These are phyloP conservation scores for Plantago coronopus DNA, from an alignment of 305 asterid genomes.

Conservation along the genomic window DNA sequence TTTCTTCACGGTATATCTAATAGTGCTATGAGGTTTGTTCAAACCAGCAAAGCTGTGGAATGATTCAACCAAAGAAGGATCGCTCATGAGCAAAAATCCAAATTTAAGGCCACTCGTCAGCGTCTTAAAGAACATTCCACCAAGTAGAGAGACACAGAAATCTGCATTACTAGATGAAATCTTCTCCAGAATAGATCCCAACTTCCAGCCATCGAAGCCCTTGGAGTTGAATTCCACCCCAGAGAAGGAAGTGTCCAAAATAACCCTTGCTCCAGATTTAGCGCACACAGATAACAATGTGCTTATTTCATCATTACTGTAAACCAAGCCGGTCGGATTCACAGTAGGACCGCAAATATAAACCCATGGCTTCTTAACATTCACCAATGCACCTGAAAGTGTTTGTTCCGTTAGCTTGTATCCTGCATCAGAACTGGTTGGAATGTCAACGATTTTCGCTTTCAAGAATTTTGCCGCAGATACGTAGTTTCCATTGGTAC, in stretches of 20 bases:
- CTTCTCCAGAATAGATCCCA: constrained; percentile 53
- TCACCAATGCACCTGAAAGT: constrained; percentile 45
- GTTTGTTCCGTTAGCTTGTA: constrained; percentile 69
- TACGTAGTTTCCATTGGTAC: constrained; percentile 82
- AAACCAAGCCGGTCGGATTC: constrained; percentile 75
- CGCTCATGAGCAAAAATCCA: constrained; percentile 67
- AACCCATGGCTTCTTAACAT: constrained; percentile 72
- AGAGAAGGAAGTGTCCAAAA: constrained; percentile 87
- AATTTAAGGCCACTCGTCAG: constrained; percentile 82
- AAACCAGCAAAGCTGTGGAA: constrained; percentile 76
- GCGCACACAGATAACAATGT: constrained; percentile 60
- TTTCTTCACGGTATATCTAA: constrained; percentile 75
- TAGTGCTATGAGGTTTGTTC: constrained; percentile 83
- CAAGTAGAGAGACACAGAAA: constrained; percentile 66
- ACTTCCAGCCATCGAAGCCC: constrained; percentile 61
- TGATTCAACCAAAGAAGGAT: constrained; percentile 59
- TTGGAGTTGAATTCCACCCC: constrained; percentile 59
- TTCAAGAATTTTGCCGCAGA: constrained; percentile 78
- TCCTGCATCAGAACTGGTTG: constrained; percentile 54
- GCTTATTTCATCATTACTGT: constrained; percentile 78
- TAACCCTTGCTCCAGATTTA: constrained; percentile 67
- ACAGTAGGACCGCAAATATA: constrained; percentile 90
- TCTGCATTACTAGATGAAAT: constrained; percentile 50
- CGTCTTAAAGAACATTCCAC: constrained; percentile 78
- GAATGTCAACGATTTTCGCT: constrained; percentile 51